Base-by-base conservation (phyloP, 2,329 filamentous ascomycete species). In the Coniella vitis region DNA sequence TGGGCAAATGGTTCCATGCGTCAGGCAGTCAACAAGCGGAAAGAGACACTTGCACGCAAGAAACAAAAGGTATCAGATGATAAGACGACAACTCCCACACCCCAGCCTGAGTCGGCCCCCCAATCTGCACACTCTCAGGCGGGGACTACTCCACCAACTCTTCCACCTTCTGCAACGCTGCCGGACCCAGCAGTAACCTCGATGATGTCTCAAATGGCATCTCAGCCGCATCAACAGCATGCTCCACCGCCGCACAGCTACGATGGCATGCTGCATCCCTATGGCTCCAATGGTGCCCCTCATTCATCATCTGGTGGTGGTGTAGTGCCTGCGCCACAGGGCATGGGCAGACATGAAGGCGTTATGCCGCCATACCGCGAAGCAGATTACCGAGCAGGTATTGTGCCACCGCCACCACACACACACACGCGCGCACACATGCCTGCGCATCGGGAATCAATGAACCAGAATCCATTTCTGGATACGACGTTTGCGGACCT, bases 1-100 rank as follows among this genome's bases (percentile, higher is more conserved):
- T 82, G 78, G 78, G 73, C 74, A 40, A 78, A 76, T 25, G 78
- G 78, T 16, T 76, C 76, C 45, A 82, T 82, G 78, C 70, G 71
- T 10, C 71, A 69, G 13, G 78, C 78, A n/a, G 78, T 81, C 43
- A 74, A 76, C 54, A 81, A 81, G 60, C 71, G 77, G 45, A 79
- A 79, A 57, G 76, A 75, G 2, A 82, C 78, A 0, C 71, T 81
- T 7, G 78, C 76, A 2, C 74, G 74, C 2, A 81, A 81, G 62
- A 81, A 81, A 63, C 45, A 54, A 38, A 52, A 51, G 20, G 41
- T 48, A 21, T 41, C 37, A 17, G 52, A 54, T 13, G 48, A 52
- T 14, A 50, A 53, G 48, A 50, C 38, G 7, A 45, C 48, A 9
- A 51, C 48, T 1, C 47, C 47, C 17, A 53, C 51, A 2, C 51